phyloP scores from a whole-genome alignment of 345 rosid species.

The Combretum micranthum region DNA sequence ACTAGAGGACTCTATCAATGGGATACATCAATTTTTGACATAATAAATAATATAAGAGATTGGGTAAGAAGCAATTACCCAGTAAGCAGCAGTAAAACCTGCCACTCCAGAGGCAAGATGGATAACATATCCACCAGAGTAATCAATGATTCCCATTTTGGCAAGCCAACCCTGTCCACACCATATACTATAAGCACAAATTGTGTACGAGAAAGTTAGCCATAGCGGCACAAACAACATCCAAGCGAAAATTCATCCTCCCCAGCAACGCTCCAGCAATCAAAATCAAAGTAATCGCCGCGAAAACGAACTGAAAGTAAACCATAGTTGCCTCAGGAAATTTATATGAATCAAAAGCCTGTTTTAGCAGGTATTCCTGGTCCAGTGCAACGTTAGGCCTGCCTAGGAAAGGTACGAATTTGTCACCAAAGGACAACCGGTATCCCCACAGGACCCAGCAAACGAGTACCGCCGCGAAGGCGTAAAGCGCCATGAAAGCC shows the following conservation, averaged over 20 bases:
- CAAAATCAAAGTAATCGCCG: slow-evolving; percentile 54
- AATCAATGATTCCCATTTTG: slow-evolving; percentile 46
- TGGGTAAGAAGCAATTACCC: slow-evolving; percentile 25
- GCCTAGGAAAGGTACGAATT: slow-evolving; percentile 32
- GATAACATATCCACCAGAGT: slow-evolving; percentile 57
- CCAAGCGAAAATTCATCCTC: slow-evolving; percentile 70
- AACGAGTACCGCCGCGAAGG: slow-evolving; percentile 52
- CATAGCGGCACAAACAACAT: slow-evolving; percentile 68
- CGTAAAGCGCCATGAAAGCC: slow-evolving; percentile 70
- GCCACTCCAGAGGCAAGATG: slow-evolving; percentile 63
- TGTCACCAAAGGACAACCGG: slow-evolving; percentile 42
- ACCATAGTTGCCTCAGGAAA: slow-evolving; percentile 61
- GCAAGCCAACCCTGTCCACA: slow-evolving; percentile 43
- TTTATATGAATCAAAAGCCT: slow-evolving; percentile 9
- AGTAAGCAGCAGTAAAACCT: slow-evolving; percentile 64
- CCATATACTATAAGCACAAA: slow-evolving; percentile 52
- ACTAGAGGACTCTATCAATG: too few species aligned
- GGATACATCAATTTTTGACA: too few species aligned
- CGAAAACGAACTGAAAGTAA: slow-evolving; percentile 56
- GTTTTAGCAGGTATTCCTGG: slow-evolving; percentile 24
- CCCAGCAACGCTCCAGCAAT: slow-evolving; percentile 57
- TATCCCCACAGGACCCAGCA: slow-evolving; percentile 77
- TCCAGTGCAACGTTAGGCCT: slow-evolving; percentile 34
- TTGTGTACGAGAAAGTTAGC: slow-evolving; percentile 57
- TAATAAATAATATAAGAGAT: too few species aligned